Evolutionary conservation across 805 yeast genomes (phyloP).

Genomic region (Teunomyces tritomae): DNA sequence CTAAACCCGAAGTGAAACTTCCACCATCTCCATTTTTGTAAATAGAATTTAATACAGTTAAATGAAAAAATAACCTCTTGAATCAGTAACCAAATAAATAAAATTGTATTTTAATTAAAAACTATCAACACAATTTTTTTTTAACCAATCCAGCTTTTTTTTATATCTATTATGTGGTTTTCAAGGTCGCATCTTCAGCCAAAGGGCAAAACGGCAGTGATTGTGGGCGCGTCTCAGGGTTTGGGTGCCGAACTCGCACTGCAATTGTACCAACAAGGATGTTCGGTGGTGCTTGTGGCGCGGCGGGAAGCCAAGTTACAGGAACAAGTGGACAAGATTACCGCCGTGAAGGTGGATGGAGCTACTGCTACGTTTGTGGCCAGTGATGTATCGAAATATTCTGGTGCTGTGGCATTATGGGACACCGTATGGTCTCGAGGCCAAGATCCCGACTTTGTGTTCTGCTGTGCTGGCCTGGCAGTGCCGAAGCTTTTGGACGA

Average conservation of each 20-base stretch:
- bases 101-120: too few relatives aligned
- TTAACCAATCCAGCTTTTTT: neutral
- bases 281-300: slow-evolving; percentile 73
- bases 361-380: slow-evolving; percentile 36
- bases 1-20: slow-evolving; percentile 11
- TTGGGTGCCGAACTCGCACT: slow-evolving; percentile 78
- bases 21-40: slow-evolving; percentile 12
- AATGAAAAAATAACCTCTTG: too few relatives aligned
- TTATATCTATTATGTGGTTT: slow-evolving; percentile 18
- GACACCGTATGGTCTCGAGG: slow-evolving; percentile 18
- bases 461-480: slow-evolving; percentile 88
- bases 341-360: slow-evolving; percentile 17
- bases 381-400: slow-evolving; percentile 66
- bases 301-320: slow-evolving; percentile 63
- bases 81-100: too few relatives aligned
- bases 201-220: slow-evolving; percentile 56
- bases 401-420: slow-evolving; percentile 47
- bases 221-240: slow-evolving; percentile 97
- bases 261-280: slow-evolving; percentile 50
- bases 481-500: slow-evolving; percentile 77
- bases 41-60: neutral
- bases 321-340: slow-evolving; percentile 46
- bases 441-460: slow-evolving; percentile 64
- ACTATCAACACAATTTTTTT: neutral
- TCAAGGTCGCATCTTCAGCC: slow-evolving; percentile 26